phyloP scores from a whole-genome alignment of 352 stramenopile genomes.

The Phytophthora tubulina region DNA sequence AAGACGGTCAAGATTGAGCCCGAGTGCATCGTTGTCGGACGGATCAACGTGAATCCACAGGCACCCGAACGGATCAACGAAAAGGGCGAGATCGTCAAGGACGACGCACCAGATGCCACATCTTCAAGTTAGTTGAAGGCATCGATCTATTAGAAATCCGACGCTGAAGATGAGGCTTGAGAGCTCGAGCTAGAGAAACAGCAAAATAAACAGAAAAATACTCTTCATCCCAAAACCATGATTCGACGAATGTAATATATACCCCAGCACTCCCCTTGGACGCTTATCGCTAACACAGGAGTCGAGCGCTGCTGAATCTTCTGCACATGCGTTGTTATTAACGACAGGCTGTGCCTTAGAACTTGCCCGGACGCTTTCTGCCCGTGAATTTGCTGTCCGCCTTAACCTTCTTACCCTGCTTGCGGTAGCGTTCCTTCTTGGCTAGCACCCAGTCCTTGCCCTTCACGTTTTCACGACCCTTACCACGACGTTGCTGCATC shows the following conservation, averaged over 20 bases:
- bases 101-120: constrained; percentile 38
- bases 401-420: constrained; percentile 98
- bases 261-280: constrained; percentile 34
- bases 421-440: constrained; percentile 98
- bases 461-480: constrained; percentile 68
- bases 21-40: constrained; percentile 86
- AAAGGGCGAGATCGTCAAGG: constrained; percentile 82
- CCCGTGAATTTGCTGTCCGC: constrained; percentile 99
- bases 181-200: constrained; percentile 18
- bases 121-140: constrained; percentile 29
- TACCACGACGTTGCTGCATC: constrained; percentile 61
- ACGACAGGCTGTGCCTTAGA: constrained; percentile 76
- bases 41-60: constrained; percentile 90
- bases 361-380: constrained; percentile 94
- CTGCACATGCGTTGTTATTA: constrained; percentile 26
- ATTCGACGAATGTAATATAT: constrained; percentile 67
- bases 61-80: constrained; percentile 87
- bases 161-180: constrained; percentile 7
- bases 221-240: constrained; percentile 27
- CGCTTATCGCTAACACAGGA: constrained; percentile 1
- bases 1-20: constrained; percentile 92
- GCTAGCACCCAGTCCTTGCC: constrained; percentile 96
- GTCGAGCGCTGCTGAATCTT: constrained; percentile 25
- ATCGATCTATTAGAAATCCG: constrained; percentile 33
- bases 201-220: constrained; percentile 27